These are phyloP conservation scores for Agrocybe praecox DNA, from an alignment of 768 basidiomycete species.

Conservation along the genomic window DNA sequence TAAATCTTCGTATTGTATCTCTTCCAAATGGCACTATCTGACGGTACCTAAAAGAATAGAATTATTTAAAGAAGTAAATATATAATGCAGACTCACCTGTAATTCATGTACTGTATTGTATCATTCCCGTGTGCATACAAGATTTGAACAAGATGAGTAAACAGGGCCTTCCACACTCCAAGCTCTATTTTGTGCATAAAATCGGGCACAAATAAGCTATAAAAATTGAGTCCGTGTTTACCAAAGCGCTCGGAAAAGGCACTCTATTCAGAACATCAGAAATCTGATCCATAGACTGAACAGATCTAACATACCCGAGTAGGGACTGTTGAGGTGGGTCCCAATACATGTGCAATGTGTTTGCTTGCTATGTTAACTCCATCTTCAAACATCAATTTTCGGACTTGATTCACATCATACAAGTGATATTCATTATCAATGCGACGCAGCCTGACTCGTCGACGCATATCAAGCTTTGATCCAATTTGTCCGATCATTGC, in stretches of 20 bases:
- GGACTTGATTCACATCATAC: constrained; percentile 2
- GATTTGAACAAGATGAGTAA: constrained; percentile 35
- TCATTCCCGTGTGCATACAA: constrained; percentile 21
- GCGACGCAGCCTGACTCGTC: background rate
- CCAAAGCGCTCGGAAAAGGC: constrained; percentile 26
- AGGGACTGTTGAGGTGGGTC: constrained; percentile 6
- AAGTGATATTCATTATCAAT: constrained; percentile 6
- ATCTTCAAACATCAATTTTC: constrained; percentile 7
- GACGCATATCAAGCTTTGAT: constrained; percentile 16
- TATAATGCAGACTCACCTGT: background rate
- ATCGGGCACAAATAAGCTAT: constrained; percentile 32
- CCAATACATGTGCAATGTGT: constrained; percentile 3
- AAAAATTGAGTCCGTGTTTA: constrained; percentile 24
- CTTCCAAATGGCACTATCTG: background rate
- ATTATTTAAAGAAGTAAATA: too few species aligned
- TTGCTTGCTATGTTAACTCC: constrained; percentile 2
- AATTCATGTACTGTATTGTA: constrained; percentile 5
- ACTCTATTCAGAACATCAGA: constrained; percentile 22
- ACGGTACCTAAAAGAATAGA: background rate
- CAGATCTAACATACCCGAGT: constrained; percentile 7
- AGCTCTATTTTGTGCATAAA: constrained; percentile 43
- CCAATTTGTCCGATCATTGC: constrained; percentile 27
- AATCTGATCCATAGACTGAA: too few species aligned
- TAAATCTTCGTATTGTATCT: constrained; percentile 16
- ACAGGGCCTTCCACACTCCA: constrained; percentile 37